Evolutionary conservation across 2,329 filamentous ascomycete species (phyloP).

Genomic region (Talaromyces sp.): DNA sequence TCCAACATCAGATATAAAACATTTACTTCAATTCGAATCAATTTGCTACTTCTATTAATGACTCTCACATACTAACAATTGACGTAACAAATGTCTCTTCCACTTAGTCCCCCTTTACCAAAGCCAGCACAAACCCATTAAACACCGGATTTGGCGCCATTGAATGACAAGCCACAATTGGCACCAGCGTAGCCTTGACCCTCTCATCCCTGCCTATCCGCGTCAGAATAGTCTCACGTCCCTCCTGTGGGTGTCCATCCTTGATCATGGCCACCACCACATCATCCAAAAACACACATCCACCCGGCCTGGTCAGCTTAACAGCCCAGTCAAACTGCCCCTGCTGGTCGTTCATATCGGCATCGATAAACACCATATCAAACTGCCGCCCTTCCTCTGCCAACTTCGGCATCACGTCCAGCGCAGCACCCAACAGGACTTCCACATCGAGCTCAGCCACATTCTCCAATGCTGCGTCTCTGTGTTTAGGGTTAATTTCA

Average conservation of each 20-base stretch:
- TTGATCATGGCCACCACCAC: conserved; percentile 32
- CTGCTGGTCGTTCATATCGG: conserved; percentile 46
- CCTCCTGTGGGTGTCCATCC: conserved; percentile 11
- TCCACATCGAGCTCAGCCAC: conserved; percentile 41
- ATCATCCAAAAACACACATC: conserved; percentile 47
- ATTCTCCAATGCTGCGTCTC: conserved; percentile 44
- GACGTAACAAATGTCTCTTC: no score
- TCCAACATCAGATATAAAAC: neutral
- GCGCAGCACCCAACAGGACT: conserved; percentile 39
- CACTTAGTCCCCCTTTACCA: conserved; percentile 22
- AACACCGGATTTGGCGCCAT: conserved; percentile 38
- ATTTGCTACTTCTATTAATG: neutral
- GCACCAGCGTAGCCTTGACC: conserved; percentile 39
- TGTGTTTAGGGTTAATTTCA: conserved; percentile 44
- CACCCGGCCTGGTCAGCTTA: conserved; percentile 20
- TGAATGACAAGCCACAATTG: conserved; percentile 29
- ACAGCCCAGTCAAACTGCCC: conserved; percentile 43
- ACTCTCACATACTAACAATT: neutral
- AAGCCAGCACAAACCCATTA: conserved; percentile 31
- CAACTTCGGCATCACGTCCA: conserved; percentile 41
- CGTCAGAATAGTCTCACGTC: conserved; percentile 6
- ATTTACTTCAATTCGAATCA: neutral
- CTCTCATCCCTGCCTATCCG: conserved; percentile 40
- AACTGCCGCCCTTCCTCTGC: conserved; percentile 39
- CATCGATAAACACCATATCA: conserved; percentile 51